phyloP scores from a whole-genome alignment of 2,329 filamentous ascomycete species.

The Aspergillus eucalypticola region DNA sequence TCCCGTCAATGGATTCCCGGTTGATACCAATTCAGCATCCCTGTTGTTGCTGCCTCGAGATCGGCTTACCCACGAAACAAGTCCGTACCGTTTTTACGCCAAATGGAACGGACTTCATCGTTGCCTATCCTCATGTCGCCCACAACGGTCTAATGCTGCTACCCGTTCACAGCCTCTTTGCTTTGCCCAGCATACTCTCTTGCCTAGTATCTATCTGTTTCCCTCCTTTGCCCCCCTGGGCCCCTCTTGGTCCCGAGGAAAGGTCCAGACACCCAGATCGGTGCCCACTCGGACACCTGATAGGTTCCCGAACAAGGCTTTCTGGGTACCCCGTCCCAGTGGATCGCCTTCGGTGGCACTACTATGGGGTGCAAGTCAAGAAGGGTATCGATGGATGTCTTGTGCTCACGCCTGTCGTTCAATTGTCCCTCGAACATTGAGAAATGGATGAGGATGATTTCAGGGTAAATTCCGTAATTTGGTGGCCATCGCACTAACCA shows the following conservation, averaged over 20 bases:
- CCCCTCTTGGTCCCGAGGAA: constrained; percentile 11
- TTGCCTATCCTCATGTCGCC: constrained; percentile 2
- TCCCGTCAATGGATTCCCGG: constrained; percentile 14
- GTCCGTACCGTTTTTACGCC: neutral
- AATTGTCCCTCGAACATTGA: neutral
- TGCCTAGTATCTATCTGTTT: neutral
- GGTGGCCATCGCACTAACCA: too few species aligned
- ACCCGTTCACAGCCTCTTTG: neutral
- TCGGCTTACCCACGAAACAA: neutral
- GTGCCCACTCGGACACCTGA: constrained; percentile 12
- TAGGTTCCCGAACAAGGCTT: constrained; percentile 17
- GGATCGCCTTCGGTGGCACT: constrained; percentile 19
- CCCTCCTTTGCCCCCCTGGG: constrained; percentile 3
- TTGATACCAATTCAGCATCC: neutral
- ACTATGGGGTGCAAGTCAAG: constrained; percentile 8
- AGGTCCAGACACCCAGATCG: constrained; percentile 11
- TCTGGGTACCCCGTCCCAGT: constrained; percentile 19
- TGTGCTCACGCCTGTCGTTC: constrained; percentile 3
- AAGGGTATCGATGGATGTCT: constrained; percentile 10
- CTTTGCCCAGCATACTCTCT: neutral
- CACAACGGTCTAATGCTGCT: neutral
- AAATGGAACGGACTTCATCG: neutral
- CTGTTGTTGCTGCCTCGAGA: neutral
- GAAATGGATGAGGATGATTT: too few species aligned
- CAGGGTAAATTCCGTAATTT: too few species aligned